Conservation (phyloP, 495 filamentous ascomycete genomes). For the Podospora anserina region DNA sequence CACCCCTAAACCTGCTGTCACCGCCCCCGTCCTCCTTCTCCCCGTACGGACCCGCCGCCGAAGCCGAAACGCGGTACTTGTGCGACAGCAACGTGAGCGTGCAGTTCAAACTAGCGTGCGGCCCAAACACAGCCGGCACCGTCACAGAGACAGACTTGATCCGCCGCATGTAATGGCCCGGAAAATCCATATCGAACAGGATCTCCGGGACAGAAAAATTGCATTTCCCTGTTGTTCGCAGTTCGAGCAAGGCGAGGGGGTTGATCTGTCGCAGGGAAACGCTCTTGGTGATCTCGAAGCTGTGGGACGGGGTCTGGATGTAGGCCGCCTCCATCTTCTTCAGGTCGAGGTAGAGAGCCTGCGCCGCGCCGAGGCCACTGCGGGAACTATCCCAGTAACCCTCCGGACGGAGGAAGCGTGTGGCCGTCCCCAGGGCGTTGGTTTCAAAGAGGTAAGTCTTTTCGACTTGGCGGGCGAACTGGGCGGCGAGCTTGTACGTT, state of each 20-base stretch:
- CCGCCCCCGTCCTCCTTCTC: background rate
- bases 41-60: background rate
- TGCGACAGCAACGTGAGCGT: background rate
- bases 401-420: background rate
- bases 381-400: background rate
- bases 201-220: slow-evolving; percentile 33
- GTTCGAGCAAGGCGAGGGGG: background rate
- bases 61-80: background rate
- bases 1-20: too few relatives aligned
- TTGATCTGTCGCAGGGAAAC: background rate
- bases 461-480: too few relatives aligned
- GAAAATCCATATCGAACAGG: slow-evolving; percentile 44
- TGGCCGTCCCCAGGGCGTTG: too few relatives aligned
- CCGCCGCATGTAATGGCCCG: slow-evolving; percentile 43
- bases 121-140: slow-evolving; percentile 25
- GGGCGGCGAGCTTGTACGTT: too few relatives aligned
- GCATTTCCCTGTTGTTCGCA: background rate
- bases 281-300: background rate
- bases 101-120: background rate
- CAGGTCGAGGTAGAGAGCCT: background rate
- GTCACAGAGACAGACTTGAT: slow-evolving; percentile 28
- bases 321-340: background rate
- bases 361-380: background rate
- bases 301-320: too few relatives aligned
- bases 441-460: too few relatives aligned